Evolutionary conservation across 2,329 filamentous ascomycete genomes (phyloP).

Genomic region (Colletotrichum sp.): DNA sequence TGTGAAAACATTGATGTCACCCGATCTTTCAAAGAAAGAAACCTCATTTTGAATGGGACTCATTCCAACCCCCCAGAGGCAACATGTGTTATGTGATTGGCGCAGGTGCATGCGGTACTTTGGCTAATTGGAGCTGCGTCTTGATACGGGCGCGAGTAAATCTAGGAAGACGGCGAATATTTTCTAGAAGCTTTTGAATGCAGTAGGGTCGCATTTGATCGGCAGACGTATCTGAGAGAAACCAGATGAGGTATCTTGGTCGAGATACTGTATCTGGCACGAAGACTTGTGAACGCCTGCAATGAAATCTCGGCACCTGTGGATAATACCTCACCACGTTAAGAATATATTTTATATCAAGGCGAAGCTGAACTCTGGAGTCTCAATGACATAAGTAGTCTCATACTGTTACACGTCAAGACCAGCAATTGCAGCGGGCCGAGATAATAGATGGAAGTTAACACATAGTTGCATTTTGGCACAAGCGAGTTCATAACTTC

Average conservation of each 20-base stretch:
- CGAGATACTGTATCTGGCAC: not conserved
- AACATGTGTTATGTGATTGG: not conserved
- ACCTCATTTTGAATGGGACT: not conserved
- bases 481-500: not conserved
- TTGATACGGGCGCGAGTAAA: not conserved
- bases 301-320: not conserved
- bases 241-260: not conserved
- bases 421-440: rapidly evolving
- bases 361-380: rapidly evolving
- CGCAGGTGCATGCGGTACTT: not conserved
- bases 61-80: not conserved
- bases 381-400: not conserved
- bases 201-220: not conserved
- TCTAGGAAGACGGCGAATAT: not conserved
- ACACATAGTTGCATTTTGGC: not conserved
- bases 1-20: not conserved
- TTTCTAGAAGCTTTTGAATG: not conserved
- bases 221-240: not conserved
- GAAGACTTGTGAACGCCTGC: not conserved
- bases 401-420: not conserved
- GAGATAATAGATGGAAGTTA: not conserved
- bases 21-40: not conserved
- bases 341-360: not conserved
- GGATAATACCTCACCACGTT: not conserved
- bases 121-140: not conserved